These are phyloP conservation scores for Cyberlindnera maclurae DNA, from an alignment of 805 yeast species.

Conservation along the genomic window DNA sequence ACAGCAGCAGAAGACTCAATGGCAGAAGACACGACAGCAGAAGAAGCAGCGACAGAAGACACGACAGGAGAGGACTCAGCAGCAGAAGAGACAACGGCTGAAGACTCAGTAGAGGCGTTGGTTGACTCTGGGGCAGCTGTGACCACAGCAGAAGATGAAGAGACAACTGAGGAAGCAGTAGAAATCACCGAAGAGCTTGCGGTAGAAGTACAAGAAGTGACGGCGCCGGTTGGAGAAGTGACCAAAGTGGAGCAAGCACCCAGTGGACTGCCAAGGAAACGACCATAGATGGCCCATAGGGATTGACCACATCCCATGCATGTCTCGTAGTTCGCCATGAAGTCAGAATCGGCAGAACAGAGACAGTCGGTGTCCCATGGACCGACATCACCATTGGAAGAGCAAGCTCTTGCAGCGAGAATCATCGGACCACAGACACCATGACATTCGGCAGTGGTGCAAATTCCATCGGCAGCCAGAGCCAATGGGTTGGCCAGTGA, in stretches of 20 bases:
- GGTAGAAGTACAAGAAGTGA: neutral
- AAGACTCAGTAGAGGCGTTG: conserved; percentile 9
- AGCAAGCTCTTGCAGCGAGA: conserved; percentile 3
- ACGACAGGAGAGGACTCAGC: neutral
- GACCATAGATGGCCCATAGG: conserved; percentile 7
- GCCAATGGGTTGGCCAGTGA: neutral
- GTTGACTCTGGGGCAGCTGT: conserved; percentile 16
- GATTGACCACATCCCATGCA: conserved; percentile 11
- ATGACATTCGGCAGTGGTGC: conserved; percentile 7
- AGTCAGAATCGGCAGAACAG: conserved; percentile 2
- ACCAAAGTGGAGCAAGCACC: conserved; percentile 4
- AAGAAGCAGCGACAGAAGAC: neutral
- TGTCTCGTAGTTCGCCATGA: conserved; percentile 2
- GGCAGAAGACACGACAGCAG: neutral
- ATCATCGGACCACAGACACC: conserved; percentile 7
- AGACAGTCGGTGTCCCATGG: conserved; percentile 2
- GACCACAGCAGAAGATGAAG: conserved; percentile 8
- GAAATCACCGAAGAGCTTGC: neutral
- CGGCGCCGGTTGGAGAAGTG: conserved; percentile 6
- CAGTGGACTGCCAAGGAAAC: conserved; percentile 5
- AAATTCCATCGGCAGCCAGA: conserved; percentile 1
- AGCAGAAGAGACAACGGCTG: neutral
- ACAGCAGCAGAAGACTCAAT: neutral
- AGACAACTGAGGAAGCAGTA: neutral
- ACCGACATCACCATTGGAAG: conserved; percentile 4